phyloP scores from a whole-genome alignment of 305 asterid genomes.

The Solanum aculeatissimum region DNA sequence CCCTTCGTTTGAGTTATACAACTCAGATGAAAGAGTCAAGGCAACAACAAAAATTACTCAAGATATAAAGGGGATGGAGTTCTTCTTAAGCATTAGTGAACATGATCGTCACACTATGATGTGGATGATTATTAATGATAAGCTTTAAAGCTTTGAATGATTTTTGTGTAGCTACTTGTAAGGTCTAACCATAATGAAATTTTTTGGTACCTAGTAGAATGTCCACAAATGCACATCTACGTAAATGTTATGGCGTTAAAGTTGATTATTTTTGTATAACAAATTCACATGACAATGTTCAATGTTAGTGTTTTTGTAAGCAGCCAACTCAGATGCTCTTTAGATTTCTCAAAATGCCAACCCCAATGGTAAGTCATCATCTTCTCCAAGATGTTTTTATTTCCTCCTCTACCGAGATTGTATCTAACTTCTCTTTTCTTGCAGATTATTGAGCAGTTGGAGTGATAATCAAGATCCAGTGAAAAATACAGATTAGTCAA shows the following conservation, averaged over 20 bases:
- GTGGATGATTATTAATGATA: not conserved
- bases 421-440: not conserved
- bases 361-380: not conserved
- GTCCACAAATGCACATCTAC: not conserved
- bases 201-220: not conserved
- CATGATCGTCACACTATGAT: not conserved
- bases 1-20: not conserved
- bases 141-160: not conserved
- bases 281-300: not conserved
- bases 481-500: too few relatives aligned
- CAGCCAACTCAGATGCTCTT: not conserved
- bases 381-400: not conserved
- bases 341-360: not conserved
- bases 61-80: not conserved
- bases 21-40: not conserved
- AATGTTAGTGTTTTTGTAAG: not conserved
- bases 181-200: not conserved
- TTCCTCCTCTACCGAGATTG: too few relatives aligned
- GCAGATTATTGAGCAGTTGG: too few relatives aligned
- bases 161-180: not conserved
- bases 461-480: not conserved
- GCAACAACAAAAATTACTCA: not conserved
- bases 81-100: not conserved
- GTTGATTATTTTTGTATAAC: not conserved
- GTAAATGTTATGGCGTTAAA: not conserved